Evolutionary conservation across 106 monocot genomes (phyloP), one percentile per base, ranked within the genome.

Genomic region (Acorus calamus): DNA sequence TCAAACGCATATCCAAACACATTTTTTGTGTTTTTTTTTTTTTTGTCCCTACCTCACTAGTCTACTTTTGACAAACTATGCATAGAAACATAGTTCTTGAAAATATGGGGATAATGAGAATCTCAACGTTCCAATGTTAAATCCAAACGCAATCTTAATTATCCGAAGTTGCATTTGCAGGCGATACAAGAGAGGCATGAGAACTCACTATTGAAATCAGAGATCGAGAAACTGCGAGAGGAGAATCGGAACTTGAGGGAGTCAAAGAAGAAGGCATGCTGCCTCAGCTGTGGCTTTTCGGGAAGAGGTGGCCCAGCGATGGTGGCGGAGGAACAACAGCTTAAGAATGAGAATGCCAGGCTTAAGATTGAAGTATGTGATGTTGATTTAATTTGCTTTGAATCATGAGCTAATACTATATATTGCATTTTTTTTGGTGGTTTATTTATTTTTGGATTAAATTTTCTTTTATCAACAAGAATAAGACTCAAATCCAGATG

Each of bases 161-260:
- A 28, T 28, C 28, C 28, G 28, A 28, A 1, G 28, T 28, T 28
- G 28, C 28, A 28, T 28, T 28, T 9, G n/a, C 74, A 88, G 88
- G 78, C 88, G 47, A 67, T 81, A 60, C 84, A 88, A 60, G 88
- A 88, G 61, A 62, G 88, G n/a, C 84, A 88, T 42, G 84, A 88
- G 74, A 88, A 88, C 76, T 76, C 81, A 2, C 50, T 88, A 57
- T 65, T 81, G 44, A 88, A 84, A 63, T 69, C 88, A 8, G 84
- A 88, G 66, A 65, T 88, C 57, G 88, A 88, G 2, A 88, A 84
- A 51, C 81, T 88, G 12, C 69, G 65, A 42, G 81, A 81, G 49
- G 84, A 88, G 56, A 84, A 88, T 56, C 66, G 66, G 4, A 4
- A 52, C 8, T 64, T 84, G 78, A 76, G 81, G 61, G 84, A 81